Percentiles rank a stretch among this genome's conserved stretches.
These are phyloP conservation scores for Lipomyces sp. DNA, from an alignment of 805 yeast species.

Conservation along the genomic window DNA sequence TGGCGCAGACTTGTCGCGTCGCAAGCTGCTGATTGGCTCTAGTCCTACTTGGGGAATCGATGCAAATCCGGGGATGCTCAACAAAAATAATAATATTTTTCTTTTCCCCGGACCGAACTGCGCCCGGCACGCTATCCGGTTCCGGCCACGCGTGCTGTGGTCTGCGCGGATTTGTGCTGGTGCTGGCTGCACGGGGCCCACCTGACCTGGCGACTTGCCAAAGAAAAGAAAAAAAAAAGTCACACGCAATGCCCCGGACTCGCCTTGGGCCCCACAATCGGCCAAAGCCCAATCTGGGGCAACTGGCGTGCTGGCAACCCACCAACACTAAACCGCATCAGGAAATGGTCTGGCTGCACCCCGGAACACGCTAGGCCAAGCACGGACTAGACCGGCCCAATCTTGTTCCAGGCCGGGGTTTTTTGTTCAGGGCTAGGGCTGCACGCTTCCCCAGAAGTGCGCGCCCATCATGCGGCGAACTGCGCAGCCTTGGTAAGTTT, in stretches of 20 bases:
- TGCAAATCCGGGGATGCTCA: too few relatives aligned
- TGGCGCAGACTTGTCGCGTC: too few relatives aligned
- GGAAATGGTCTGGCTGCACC: neutral
- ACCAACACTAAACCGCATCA: neutral
- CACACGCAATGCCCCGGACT: neutral
- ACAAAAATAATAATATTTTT: too few relatives aligned
- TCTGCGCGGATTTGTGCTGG: neutral
- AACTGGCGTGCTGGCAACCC: neutral
- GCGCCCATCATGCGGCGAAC: neutral
- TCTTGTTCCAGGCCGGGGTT: neutral
- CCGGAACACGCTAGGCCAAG: neutral
- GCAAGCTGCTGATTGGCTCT: too few relatives aligned
- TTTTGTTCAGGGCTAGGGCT: neutral
- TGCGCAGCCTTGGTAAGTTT: neutral
- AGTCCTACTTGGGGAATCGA: too few relatives aligned
- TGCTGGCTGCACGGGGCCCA: neutral
- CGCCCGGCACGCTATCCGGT: too few relatives aligned
- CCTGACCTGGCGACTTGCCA: neutral
- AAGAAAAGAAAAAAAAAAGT: neutral
- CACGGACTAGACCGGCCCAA: neutral
- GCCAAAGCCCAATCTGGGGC: neutral
- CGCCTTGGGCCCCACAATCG: too few relatives aligned
- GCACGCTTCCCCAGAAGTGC: neutral
- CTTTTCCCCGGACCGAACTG: too few relatives aligned
- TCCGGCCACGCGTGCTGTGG: neutral